phyloP scores from a whole-genome alignment of 306 rosid genomes.

The Rosa rugosa region DNA sequence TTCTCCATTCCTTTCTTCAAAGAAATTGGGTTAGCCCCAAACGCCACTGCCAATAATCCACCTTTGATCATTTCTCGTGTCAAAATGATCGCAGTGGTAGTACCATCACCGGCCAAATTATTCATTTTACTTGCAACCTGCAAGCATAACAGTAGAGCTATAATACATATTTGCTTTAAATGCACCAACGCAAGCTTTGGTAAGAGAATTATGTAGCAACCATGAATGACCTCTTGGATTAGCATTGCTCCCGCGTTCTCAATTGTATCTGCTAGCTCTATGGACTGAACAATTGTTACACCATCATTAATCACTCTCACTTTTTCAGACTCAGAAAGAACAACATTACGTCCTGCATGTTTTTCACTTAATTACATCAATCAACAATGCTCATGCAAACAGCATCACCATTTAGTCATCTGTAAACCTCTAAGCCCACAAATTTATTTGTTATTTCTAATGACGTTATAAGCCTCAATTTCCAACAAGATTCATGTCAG shows the following conservation, averaged over 20 bases:
- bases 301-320: constrained; percentile 87
- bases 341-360: constrained; percentile 85
- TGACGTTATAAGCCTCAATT: neutral
- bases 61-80: constrained; percentile 81
- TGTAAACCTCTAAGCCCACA: neutral
- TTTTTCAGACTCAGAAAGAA: constrained; percentile 70
- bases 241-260: constrained; percentile 96
- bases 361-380: constrained; percentile 20
- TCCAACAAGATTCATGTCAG: neutral
- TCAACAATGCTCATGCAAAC: constrained; percentile 7
- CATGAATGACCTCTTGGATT: constrained; percentile 92
- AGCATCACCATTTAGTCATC: constrained; percentile 6
- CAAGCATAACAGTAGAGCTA: constrained; percentile 30
- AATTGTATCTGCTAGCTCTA: constrained; percentile 80
- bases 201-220: constrained; percentile 43
- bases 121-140: constrained; percentile 96
- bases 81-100: constrained; percentile 89
- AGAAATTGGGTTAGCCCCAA: constrained; percentile 88
- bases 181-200: constrained; percentile 22
- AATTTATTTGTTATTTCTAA: neutral
- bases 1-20: constrained; percentile 91
- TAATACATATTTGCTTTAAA: constrained; percentile 24
- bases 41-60: constrained; percentile 76
- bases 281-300: constrained; percentile 84
- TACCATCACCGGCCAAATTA: constrained; percentile 94